Base-by-base conservation (phyloP, 2,329 filamentous ascomycete species). In the Colletotrichum sp. region DNA sequence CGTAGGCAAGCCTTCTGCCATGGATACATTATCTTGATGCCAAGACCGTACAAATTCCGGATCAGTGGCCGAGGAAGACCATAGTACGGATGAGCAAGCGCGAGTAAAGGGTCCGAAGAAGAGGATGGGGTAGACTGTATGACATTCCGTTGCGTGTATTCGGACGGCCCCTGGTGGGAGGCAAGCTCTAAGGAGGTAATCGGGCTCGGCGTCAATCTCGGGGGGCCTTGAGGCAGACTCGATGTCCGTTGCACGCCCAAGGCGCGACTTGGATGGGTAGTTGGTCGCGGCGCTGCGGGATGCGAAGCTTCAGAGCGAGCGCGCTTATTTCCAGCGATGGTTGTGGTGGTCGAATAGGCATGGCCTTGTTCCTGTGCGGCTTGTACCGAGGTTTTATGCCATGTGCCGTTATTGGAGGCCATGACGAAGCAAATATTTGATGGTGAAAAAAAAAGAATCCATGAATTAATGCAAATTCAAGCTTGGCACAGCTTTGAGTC, bases 1-100 rank as follows among this genome's bases (percentile, higher is more conserved):
- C 93, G 86, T 9, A 96, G 87, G 80, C 94, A 96, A 73, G 92
- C 91, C 66, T 93, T 93, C 83, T 96, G 94, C 94, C 94, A 96
- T 3, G 93, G 93, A 79, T 96, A 96, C 75, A 96, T 96, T 78
- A 89, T 90, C 55, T 87, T 89, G 71, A 96, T 93, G n/a, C 94
- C 94, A 52, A 94, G 86, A 0, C 86, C 84, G 64, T 87, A 88
- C 80, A 96, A 90, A 79, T 95, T 96, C 21, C 87, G 83, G 5
- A 94, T 90, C 52, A 96, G 84, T 28, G 87, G 83, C 1, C 83
- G 78, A 4, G 93, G 92, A 16, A 96, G 86, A 10, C 86, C 90
- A 84, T 95, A 96, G 52, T 85, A 85, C 2, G 89, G 86, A 82
- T 95, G 91, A 6, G 88, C 88, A 34, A 96, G 86, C 16, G 89